Percentiles rank a stretch among this genome's conserved stretches.
Conservation (phyloP, 345 rosid genomes). For the Citropsis articulata region DNA sequence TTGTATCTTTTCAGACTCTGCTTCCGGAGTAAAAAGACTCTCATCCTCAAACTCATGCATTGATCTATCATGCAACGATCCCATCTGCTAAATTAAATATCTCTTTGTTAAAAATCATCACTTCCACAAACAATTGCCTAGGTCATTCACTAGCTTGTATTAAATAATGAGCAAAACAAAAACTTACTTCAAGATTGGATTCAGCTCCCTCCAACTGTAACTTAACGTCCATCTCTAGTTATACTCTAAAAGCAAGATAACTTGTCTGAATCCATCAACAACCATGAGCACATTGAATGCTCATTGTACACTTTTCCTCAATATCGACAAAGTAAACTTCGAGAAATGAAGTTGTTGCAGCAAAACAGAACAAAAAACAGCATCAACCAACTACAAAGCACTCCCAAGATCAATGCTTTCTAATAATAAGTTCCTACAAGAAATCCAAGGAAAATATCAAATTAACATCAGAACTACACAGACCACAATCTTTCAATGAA, state of each 20-base stretch:
- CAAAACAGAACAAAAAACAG: neutral
- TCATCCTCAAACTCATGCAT: slow-evolving; percentile 15
- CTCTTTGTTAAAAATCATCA: slow-evolving; percentile 9
- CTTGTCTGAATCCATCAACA: slow-evolving; percentile 10
- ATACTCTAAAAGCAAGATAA: slow-evolving; percentile 5
- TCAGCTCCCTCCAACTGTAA: slow-evolving; percentile 28
- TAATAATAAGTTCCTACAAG: neutral
- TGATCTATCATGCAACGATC: slow-evolving; percentile 11
- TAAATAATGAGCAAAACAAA: neutral
- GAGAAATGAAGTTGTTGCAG: neutral
- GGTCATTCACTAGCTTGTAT: neutral
- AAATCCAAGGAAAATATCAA: neutral
- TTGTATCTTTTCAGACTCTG: slow-evolving; percentile 23
- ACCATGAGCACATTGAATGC: neutral
- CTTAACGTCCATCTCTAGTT: slow-evolving; percentile 42
- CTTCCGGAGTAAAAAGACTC: neutral
- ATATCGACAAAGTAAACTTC: slow-evolving; percentile 1
- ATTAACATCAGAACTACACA: neutral
- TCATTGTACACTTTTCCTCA: neutral
- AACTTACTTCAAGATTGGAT: slow-evolving; percentile 42
- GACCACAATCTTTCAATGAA: neutral
- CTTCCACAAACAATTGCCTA: neutral
- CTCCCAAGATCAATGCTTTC: slow-evolving; percentile 1
- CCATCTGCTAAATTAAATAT: slow-evolving; percentile 18
- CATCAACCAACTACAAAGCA: neutral